Base-by-base conservation (phyloP, 345 rosid species). In the Sonneratia caseolaris region DNA sequence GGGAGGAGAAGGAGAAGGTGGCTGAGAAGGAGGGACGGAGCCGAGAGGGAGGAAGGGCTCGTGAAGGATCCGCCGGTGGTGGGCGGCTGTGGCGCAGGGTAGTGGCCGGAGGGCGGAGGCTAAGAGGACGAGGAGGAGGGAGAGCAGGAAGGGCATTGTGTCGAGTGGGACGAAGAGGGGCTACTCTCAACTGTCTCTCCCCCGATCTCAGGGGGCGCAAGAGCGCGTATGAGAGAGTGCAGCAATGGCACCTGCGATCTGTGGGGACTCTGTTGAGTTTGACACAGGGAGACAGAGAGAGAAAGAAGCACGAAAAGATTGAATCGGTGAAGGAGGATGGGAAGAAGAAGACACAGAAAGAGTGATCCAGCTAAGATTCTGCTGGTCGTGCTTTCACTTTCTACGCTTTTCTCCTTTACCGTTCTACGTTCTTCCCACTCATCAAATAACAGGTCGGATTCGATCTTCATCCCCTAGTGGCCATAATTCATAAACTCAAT, bases 291-390 rank as follows among this genome's bases (percentile, higher is more conserved):
- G 65, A 64, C 12, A 69, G 71, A 15, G 14, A 5, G 53, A 66
- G 55, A 70, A 68, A 40, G 9, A 10, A 47, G 51, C 3, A 47
- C 9, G 51, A 47, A 47, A 47, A 47, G 51, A 10, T 40, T 47
- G 19, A 82, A 59, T 8, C n/a, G 1, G 37, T 0, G 51, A 53
- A 57, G 40, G 35, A 56, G 61, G 35, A 19, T 22, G 21, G 40
- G 8, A 64, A 42, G 59, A 43, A 37, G 36, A 2, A 11, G 64
- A 66, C 43, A 66, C 64, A 47, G 71, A 47, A 38, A 35, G 83
- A 65, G 73, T 85, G 79, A 88, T 88, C 88, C 97, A 92, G 97
- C 97, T 92, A 87, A 88, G 93, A 81, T 83, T 83, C 86, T 73
- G 84, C 89, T 82, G 86, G 74, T 73, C 64, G 64, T 68, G 35